Percentiles rank a stretch among this genome's conserved stretches.
Conservation (phyloP, 352 stramenopile genomes). For the Thraustochytrium sp. region DNA sequence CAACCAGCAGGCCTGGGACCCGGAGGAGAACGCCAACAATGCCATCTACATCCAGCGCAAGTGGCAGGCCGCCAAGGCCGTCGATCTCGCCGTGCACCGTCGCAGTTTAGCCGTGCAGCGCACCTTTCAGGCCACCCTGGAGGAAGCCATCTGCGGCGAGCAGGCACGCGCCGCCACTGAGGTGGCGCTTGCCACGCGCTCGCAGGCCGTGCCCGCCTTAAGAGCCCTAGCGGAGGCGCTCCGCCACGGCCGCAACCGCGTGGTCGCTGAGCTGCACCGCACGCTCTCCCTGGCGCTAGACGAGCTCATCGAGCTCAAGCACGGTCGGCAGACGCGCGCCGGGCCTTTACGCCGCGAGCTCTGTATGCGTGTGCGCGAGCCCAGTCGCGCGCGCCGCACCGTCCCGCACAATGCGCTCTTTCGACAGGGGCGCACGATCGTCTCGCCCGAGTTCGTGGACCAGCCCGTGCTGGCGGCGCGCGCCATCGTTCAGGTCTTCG, state of each 20-base stretch:
- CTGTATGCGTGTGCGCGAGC: background rate
- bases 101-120: background rate
- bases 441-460: background rate
- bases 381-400: background rate
- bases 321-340: background rate
- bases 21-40: conserved; percentile 34
- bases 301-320: background rate
- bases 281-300: background rate
- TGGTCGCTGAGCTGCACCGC: background rate
- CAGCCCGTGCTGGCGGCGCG: background rate
- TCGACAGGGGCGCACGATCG: background rate
- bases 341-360: background rate
- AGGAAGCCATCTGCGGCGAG: background rate
- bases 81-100: conserved; percentile 2
- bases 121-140: background rate
- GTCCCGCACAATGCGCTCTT: background rate
- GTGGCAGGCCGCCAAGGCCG: conserved; percentile 33
- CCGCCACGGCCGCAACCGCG: background rate
- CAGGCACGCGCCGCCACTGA: background rate
- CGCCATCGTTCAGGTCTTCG: background rate
- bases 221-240: background rate
- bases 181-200: background rate
- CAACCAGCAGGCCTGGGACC: conserved; percentile 42
- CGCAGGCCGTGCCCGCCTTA: background rate
- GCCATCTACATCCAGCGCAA: conserved; percentile 44